Base-by-base conservation (phyloP, 176 grass and related monocot genomes). In the Chrysopogon serrulatus region DNA sequence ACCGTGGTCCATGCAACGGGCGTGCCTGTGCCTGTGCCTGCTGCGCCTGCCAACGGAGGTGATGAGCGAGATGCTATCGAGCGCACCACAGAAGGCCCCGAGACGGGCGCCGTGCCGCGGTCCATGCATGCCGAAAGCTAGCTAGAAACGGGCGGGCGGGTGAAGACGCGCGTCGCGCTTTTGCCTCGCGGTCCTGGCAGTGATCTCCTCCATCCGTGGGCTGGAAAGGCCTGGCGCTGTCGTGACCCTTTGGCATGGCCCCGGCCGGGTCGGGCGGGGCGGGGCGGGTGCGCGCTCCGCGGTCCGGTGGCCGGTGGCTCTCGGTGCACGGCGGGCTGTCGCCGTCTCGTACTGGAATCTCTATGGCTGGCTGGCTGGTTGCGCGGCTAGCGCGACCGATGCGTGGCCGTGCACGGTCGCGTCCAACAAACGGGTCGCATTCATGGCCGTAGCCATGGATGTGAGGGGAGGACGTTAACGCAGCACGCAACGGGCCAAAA, bases 111-210 rank as follows among this genome's bases (percentile, higher is more conserved):
- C 17, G 49, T 9, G 49, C 36, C n/a, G n/a, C n/a, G n/a, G 51
- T 10, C 51, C 51, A 4, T 54, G 51, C 51, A 39, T 39, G 9
- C 1, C 8, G 10, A 34, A 33, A 54, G 48, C 19, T 33, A 27
- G n/a, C 24, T n/a, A n/a, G n/a, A 28, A 44, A 6, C n/a, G 23
- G 39, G n/a, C 39, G 31, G 65, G 18, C 19, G 23, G 19, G 34
- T 37, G 65, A 19, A 11, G 65, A 12, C 40, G 41, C 40, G 41
- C 41, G 39, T 39, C 39, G n/a, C 9, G 73, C 72, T 54, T 44
- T 73, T 7, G 73, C 53, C 33, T 28, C 36, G 54, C 69, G 34
- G 10, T 68, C 86, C 81, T 79, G 71, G 48, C 86, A 78, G 31
- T 42, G n/a, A n/a, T n/a, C 26, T 71, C 68, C 44, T 31, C 15